Conservation (phyloP, 2,329 filamentous ascomycete species). For the Tolypocladium sp. region DNA sequence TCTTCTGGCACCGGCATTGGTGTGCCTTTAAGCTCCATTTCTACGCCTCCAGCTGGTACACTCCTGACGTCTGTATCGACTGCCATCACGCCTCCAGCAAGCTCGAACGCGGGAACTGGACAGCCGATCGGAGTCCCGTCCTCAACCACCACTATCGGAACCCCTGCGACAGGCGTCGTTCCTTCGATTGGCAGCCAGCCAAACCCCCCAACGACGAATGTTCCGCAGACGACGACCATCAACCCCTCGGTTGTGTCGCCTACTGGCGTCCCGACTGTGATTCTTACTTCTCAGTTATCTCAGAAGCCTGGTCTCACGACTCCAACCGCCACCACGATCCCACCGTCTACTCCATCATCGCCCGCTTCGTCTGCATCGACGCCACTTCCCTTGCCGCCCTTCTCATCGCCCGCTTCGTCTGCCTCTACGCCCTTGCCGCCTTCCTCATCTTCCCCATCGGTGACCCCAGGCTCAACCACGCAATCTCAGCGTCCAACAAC, state of each 20-base stretch:
- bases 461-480: neutral
- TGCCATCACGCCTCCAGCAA: too few species aligned
- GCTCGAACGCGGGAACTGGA: too few species aligned
- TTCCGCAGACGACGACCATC: neutral
- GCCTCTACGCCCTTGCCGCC: neutral
- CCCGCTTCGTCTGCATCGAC: too few species aligned
- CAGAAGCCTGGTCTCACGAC: neutral
- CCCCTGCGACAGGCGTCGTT: neutral
- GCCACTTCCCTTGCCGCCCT: too few species aligned
- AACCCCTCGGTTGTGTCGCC: neutral
- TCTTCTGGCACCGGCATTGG: neutral
- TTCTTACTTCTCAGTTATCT: neutral
- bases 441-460: slow-evolving; percentile 6
- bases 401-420: neutral
- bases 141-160: too few species aligned
- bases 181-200: neutral
- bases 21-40: neutral
- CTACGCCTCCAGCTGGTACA: neutral
- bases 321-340: neutral
- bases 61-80: neutral
- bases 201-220: neutral
- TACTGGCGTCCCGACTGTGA: neutral
- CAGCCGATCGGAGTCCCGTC: too few species aligned
- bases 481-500: slow-evolving; percentile 1
- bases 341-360: neutral